phyloP scores from a whole-genome alignment of 129 eudicot genomes.

The Centrapalus pauciflorus region DNA sequence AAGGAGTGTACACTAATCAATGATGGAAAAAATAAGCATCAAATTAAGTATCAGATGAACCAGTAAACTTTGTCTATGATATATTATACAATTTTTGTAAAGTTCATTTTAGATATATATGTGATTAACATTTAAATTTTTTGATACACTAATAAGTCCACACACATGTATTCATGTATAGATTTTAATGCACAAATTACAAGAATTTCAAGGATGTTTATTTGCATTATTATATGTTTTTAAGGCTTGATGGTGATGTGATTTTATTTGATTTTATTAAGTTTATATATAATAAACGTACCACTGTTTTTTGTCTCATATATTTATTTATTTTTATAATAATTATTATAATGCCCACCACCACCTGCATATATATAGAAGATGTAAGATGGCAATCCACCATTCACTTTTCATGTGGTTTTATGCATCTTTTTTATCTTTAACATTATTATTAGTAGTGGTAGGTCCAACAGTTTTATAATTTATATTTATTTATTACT shows the following conservation, averaged over 20 bases:
- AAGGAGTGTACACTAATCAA: no score
- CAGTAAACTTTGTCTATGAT: no score
- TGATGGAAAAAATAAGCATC: no score
- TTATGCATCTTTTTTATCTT: conserved; percentile 36
- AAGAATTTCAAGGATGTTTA: background rate
- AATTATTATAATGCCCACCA: conserved; percentile 22
- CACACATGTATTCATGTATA: background rate
- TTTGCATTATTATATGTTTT: background rate
- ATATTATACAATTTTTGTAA: no score
- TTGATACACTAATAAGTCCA: no score
- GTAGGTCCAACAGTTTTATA: conserved; percentile 20
- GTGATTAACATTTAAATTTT: no score
- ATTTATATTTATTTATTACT: background rate
- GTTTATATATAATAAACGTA: background rate
- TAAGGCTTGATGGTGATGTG: background rate
- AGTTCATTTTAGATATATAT: no score
- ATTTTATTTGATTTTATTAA: background rate
- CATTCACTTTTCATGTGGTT: conserved; percentile 32
- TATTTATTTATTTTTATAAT: background rate
- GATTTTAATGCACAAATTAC: background rate
- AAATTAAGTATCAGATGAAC: no score
- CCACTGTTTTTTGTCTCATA: background rate
- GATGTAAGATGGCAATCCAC: conserved; percentile 39
- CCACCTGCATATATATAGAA: conserved; percentile 24
- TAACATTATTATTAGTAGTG: conserved; percentile 22